Base-by-base conservation (phyloP, 2,329 filamentous ascomycete species). In the Calonectria honghensis region DNA sequence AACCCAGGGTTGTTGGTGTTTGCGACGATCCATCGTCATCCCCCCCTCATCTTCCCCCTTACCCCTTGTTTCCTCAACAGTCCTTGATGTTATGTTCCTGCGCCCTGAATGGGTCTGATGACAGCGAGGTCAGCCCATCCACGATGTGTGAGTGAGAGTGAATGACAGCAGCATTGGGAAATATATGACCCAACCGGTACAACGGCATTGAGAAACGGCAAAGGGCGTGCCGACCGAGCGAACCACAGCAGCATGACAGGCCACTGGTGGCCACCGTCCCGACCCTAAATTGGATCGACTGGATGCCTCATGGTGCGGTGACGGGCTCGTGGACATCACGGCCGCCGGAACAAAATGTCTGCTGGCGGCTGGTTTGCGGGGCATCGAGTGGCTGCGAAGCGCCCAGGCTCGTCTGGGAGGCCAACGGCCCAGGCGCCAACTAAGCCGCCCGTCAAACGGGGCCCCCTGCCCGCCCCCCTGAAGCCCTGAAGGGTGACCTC, bases 291-390 rank as follows among this genome's bases (percentile, higher is more conserved):
- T 68, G 68, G 67, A n/a, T 63, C 35, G 18, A 32, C 76, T 61
- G 77, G 79, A 79, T 79, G 76, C 79, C 78, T 81, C 77, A 63
- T 54, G 73, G 75, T 70, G 70, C 63, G 41, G 20, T 66, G 69
- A 48, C 61, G 50, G 18, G 37, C 48, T 37, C 70, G 59, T 71
- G 75, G 70, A 48, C 14, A 29, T 48, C 54, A 54, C 35, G 45
- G 29, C 50, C 20, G 37, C 71, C 68, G 45, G 39, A 32, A 65
- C 52, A 68, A 37, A 61, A 45, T 69, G 74, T 78, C 70, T 70
- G 71, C 74, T 75, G 73, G 78, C 75, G 79, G 73, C 73, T 77
- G 71, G 76, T 24, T 51, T 72, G 73, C 75, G 72, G 78, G 73
- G 72, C 67, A 78, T 69, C 35, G 78, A 79, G 70, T 81, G 79